These are phyloP conservation scores for Chlorella vulgaris DNA, from an alignment of 139 green algal genomes.

Conservation along the genomic window DNA sequence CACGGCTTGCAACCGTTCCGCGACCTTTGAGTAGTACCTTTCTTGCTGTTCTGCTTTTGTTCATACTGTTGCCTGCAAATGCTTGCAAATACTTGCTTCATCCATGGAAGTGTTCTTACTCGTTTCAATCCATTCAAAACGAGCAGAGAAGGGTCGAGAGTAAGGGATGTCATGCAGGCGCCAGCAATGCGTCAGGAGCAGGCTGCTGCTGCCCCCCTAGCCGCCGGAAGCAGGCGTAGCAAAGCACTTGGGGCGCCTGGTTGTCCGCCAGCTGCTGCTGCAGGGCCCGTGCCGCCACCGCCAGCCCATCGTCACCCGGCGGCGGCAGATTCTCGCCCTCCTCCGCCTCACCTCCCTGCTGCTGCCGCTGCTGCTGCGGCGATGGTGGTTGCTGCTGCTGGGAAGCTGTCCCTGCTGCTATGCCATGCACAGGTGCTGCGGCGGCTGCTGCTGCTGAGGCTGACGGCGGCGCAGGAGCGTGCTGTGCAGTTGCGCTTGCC, in stretches of 20 bases:
- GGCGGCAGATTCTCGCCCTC: background rate
- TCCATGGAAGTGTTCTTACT: too few species aligned
- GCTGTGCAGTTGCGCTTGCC: background rate
- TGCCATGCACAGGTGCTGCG: background rate
- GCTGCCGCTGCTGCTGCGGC: background rate
- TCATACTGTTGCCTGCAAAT: too few species aligned
- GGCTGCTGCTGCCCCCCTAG: background rate
- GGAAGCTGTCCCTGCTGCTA: background rate
- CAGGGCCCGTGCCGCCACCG: background rate
- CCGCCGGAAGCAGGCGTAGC: slow-evolving; percentile 28
- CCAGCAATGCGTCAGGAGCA: too few species aligned
- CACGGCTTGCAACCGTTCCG: too few species aligned
- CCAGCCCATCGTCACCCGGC: background rate
- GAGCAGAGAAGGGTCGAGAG: too few species aligned
- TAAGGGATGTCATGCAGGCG: too few species aligned
- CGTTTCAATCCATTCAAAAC: too few species aligned
- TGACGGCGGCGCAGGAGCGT: background rate
- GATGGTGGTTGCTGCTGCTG: background rate
- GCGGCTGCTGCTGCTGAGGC: background rate
- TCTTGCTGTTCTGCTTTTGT: too few species aligned
- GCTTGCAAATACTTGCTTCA: too few species aligned
- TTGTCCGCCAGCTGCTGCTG: background rate
- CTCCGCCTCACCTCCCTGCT: background rate
- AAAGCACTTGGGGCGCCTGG: slow-evolving; percentile 14
- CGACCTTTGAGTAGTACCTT: too few species aligned